phyloP scores from a whole-genome alignment of 192 early-diverging fungal species.

The Neocallimastix lanati region DNA sequence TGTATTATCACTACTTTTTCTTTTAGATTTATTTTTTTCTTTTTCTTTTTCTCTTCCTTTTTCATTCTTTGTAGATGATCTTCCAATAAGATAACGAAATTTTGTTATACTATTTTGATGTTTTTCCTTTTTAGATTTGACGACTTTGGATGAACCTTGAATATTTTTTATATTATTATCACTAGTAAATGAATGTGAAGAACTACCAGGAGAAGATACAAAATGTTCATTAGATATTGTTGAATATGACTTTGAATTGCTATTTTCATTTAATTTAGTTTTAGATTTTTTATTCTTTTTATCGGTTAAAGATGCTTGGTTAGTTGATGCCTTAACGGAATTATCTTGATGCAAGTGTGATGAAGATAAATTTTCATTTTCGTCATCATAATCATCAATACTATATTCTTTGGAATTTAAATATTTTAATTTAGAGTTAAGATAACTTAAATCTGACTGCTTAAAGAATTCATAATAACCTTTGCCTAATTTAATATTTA shows the following conservation, averaged over 20 bases:
- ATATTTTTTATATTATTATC: neutral
- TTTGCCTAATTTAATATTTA: neutral
- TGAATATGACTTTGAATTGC: too few species aligned
- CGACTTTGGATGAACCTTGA: too few species aligned
- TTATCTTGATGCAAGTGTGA: neutral
- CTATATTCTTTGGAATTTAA: neutral
- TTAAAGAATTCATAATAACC: neutral
- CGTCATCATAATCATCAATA: neutral
- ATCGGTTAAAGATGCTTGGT: too few species aligned
- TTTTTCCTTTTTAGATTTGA: neutral
- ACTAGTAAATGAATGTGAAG: neutral
- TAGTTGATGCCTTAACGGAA: too few species aligned
- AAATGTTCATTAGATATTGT: too few species aligned
- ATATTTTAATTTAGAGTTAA: neutral
- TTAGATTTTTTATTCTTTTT: too few species aligned
- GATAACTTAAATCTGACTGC: neutral
- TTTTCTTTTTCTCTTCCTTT: neutral
- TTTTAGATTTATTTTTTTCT: neutral
- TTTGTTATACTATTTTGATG: neutral
- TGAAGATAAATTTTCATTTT: neutral
- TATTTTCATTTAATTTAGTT: too few species aligned
- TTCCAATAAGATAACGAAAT: neutral
- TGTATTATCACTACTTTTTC: too few species aligned
- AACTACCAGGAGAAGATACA: neutral
- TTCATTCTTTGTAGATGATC: neutral